Evolutionary conservation across 148 eudicot species (phyloP).

Genomic region (Silene uniflora): DNA sequence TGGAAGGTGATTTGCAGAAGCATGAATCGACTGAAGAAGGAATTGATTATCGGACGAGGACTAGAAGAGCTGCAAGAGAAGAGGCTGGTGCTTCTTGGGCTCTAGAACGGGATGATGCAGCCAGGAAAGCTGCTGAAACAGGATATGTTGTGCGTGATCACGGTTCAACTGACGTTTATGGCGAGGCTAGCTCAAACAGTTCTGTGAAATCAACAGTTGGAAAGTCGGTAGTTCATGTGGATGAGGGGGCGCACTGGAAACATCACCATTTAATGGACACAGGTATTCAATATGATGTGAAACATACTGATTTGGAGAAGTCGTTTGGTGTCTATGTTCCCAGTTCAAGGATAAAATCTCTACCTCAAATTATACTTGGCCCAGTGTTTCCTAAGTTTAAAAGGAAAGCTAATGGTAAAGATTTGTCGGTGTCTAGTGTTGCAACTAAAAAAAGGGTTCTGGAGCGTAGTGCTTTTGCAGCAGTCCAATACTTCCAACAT

Average conservation of each 20-base stretch:
- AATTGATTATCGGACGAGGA: conserved; percentile 80
- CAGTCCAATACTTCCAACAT: conserved; percentile 48
- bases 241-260: conserved; percentile 73
- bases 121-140: conserved; percentile 57
- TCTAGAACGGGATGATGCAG: conserved; percentile 73
- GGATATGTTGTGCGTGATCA: conserved; percentile 62
- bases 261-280: conserved; percentile 92
- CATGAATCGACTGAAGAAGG: conserved; percentile 94
- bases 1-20: conserved; percentile 52
- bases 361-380: conserved; percentile 54
- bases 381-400: conserved; percentile 56
- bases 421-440: conserved; percentile 34
- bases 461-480: conserved; percentile 76
- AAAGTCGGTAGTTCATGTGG: conserved; percentile 45
- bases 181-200: conserved; percentile 31
- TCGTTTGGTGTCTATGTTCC: conserved; percentile 77
- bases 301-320: conserved; percentile 94
- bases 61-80: conserved; percentile 85
- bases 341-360: conserved; percentile 43
- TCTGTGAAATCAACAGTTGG: conserved; percentile 26
- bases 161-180: conserved; percentile 38
- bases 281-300: conserved; percentile 84
- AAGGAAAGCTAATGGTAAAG: conserved; percentile 66
- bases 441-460: conserved; percentile 72
- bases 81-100: conserved; percentile 52